Percentiles rank a stretch among this genome's conserved stretches.
Evolutionary conservation across 345 rosid species (phyloP).

Genomic region (Cardamine occulta): DNA sequence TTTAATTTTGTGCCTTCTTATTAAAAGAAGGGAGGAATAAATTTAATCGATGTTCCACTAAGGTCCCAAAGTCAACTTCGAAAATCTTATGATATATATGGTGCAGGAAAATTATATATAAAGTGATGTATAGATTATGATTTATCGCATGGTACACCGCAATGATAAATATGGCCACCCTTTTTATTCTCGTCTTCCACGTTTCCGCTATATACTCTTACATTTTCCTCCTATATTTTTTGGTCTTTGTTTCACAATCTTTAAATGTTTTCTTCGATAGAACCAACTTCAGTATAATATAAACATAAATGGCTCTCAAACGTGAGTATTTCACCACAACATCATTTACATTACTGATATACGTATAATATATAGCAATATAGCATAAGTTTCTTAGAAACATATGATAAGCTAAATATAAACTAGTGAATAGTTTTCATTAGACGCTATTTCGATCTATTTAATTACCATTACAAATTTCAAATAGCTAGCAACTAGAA

Average conservation of each 20-base stretch:
- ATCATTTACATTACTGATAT: neutral
- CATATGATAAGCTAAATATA: neutral
- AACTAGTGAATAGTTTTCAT: neutral
- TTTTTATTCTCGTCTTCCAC: conserved; percentile 30
- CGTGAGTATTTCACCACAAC: neutral
- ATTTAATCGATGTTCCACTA: conserved; percentile 40
- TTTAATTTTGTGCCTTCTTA: conserved; percentile 44
- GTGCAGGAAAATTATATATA: conserved; percentile 30
- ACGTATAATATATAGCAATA: neutral
- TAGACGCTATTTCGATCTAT: neutral
- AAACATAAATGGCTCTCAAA: neutral
- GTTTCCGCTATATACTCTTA: conserved; percentile 15
- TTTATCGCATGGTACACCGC: conserved; percentile 40
- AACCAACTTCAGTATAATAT: neutral
- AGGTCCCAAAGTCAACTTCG: conserved; percentile 43
- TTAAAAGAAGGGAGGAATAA: conserved; percentile 32
- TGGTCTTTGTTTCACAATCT: neutral
- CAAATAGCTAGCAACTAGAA: neutral
- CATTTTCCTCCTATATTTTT: neutral
- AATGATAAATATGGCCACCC: conserved; percentile 36
- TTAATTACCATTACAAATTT: neutral
- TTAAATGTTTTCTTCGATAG: neutral
- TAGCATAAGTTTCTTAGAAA: neutral
- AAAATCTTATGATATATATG: conserved; percentile 28
- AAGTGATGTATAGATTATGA: conserved; percentile 38